Conservation (phyloP, 352 stramenopile genomes). For the Phytophthora sp. region DNA sequence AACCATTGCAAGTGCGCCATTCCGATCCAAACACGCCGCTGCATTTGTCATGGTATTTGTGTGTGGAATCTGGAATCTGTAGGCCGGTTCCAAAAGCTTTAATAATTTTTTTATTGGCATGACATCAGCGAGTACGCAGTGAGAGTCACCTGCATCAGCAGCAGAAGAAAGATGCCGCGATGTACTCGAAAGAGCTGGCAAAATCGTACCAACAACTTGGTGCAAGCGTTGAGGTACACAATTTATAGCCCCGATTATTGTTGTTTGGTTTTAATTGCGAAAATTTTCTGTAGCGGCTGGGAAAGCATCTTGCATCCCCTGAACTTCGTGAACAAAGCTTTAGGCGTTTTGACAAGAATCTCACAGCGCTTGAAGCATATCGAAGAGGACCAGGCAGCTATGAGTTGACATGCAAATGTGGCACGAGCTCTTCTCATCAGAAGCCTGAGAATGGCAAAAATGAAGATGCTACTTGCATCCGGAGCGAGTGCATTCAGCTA, state of each 20-base stretch:
- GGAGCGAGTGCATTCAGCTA: conserved; percentile 2
- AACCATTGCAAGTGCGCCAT: conserved; percentile 27
- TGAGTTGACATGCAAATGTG: background rate
- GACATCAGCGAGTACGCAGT: conserved; percentile 41
- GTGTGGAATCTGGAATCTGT: background rate
- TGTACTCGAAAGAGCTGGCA: conserved; percentile 58
- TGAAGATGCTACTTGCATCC: background rate
- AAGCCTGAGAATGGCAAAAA: conserved; percentile 5
- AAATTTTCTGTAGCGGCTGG: conserved; percentile 30
- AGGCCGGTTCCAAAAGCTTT: background rate
- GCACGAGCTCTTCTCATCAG: background rate
- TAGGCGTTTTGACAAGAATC: conserved; percentile 41
- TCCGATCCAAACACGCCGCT: conserved; percentile 42
- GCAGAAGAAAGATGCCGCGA: conserved; percentile 27
- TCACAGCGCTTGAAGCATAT: conserved; percentile 36
- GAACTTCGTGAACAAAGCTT: conserved; percentile 36
- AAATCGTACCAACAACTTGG: conserved; percentile 59
- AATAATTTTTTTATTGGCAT: background rate
- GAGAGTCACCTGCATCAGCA: conserved; percentile 43
- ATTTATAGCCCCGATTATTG: background rate
- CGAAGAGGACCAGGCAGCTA: conserved; percentile 35
- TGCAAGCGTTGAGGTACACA: conserved; percentile 39
- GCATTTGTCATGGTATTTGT: conserved; percentile 46
- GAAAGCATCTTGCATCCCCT: conserved; percentile 42
- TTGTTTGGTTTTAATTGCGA: background rate